Conservation (phyloP, 257 asterid species). For the Haberlea rhodopensis region DNA sequence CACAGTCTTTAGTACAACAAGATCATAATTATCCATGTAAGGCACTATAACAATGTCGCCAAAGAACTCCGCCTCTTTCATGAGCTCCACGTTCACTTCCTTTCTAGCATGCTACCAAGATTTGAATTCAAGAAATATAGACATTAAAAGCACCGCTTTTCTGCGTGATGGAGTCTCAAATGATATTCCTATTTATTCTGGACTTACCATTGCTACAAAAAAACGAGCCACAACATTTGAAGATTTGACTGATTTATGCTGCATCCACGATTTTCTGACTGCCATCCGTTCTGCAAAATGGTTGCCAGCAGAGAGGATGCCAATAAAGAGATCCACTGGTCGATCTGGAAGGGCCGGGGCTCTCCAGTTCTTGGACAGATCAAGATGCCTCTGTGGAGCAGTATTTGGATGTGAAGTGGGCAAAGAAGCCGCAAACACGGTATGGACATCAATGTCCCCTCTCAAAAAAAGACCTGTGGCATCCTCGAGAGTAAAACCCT, state of each 20-base stretch:
- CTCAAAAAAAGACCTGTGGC: conserved; percentile 75
- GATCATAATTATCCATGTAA: conserved; percentile 93
- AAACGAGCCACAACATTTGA: conserved; percentile 69
- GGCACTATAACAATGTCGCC: conserved; percentile 92
- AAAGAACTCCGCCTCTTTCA: conserved; percentile 89
- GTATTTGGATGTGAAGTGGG: conserved; percentile 81
- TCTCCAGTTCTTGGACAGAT: conserved; percentile 67
- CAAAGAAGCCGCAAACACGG: conserved; percentile 73
- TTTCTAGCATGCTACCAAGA: conserved; percentile 74
- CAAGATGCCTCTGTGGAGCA: conserved; percentile 72
- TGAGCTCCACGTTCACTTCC: conserved; percentile 77
- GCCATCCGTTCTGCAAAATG: conserved; percentile 99
- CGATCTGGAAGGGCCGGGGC: conserved; percentile 60
- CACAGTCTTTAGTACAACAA: conserved; percentile 84
- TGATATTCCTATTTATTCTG: conserved; percentile 17
- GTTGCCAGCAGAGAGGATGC: conserved; percentile 91
- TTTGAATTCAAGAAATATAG: conserved; percentile 12
- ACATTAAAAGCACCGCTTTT: conserved; percentile 18
- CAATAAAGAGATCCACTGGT: conserved; percentile 80
- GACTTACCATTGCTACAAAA: conserved; percentile 83
- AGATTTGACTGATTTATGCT: conserved; percentile 58
- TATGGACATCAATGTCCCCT: conserved; percentile 78
- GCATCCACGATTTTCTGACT: conserved; percentile 94
- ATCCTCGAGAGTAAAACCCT: conserved; percentile 95
- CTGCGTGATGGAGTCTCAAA: conserved; percentile 21